phyloP scores from a whole-genome alignment of 257 asterid species.

The Nicotiana attenuata region DNA sequence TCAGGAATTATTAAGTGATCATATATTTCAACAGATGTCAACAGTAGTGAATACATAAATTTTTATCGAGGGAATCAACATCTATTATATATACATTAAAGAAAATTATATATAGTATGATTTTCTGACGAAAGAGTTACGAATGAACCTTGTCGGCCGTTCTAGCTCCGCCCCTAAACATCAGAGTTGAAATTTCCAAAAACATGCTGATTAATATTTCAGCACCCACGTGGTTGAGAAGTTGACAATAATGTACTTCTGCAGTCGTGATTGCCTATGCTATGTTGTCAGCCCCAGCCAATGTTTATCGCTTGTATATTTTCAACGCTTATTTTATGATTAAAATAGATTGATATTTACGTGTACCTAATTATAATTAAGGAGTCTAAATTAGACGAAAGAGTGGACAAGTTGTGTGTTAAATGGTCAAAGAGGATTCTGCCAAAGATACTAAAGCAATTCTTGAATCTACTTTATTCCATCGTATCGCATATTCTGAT shows the following conservation, averaged over 20 bases:
- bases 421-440: not conserved
- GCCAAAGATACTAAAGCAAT: slow-evolving; percentile 7
- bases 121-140: too few species aligned
- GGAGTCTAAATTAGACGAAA: not conserved
- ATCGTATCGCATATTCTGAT: not conserved
- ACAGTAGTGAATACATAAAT: too few species aligned
- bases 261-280: not conserved
- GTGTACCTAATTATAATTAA: slow-evolving; percentile 3
- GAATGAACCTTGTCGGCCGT: too few species aligned
- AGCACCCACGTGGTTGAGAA: not conserved
- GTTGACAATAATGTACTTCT: not conserved
- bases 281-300: not conserved
- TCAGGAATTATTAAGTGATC: too few species aligned
- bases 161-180: too few species aligned
- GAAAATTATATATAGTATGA: too few species aligned
- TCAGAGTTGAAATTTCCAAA: too few species aligned
- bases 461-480: slow-evolving; percentile 1
- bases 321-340: not conserved
- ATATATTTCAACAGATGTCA: too few species aligned
- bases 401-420: not conserved
- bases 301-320: not conserved
- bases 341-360: not conserved
- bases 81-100: too few species aligned
- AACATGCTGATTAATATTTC: too few species aligned
- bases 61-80: too few species aligned